phyloP scores from a whole-genome alignment of 768 basidiomycete species.

The Lactifluus piperatus region DNA sequence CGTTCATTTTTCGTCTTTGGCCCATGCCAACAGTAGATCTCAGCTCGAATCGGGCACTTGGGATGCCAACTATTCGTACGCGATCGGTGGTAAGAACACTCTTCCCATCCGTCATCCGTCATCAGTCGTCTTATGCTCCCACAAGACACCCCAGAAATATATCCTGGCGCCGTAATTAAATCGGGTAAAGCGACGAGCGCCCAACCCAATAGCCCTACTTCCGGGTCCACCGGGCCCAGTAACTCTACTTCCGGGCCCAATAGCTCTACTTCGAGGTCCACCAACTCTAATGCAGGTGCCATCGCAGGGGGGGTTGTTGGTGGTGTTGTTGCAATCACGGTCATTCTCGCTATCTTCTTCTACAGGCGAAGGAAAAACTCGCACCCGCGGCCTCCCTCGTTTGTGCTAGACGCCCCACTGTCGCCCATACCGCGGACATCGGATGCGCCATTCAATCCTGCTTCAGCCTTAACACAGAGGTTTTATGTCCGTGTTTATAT shows the following conservation, averaged over 20 bases:
- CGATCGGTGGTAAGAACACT: background rate
- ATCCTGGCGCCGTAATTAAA: background rate
- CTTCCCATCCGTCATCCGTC: too few relatives aligned
- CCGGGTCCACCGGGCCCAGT: too few relatives aligned
- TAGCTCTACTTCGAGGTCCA: too few relatives aligned
- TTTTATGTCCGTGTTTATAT: too few relatives aligned
- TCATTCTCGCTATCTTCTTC: background rate
- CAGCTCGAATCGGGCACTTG: too few relatives aligned
- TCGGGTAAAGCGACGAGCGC: background rate
- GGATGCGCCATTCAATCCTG: too few relatives aligned
- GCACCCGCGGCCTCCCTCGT: background rate
- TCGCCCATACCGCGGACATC: background rate
- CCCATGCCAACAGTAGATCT: too few relatives aligned
- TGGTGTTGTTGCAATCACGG: background rate
- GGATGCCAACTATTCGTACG: too few relatives aligned
- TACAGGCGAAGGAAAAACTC: background rate
- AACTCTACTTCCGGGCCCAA: background rate
- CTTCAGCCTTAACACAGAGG: too few relatives aligned
- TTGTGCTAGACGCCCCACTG: background rate
- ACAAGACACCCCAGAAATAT: background rate
- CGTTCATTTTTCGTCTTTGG: too few relatives aligned
- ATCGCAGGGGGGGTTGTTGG: constrained; percentile 1
- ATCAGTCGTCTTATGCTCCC: background rate
- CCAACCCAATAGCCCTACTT: too few relatives aligned
- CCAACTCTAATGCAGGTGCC: background rate